Conservation (phyloP, 2,329 filamentous ascomycete genomes). For the Trichoderma pleuroti region DNA sequence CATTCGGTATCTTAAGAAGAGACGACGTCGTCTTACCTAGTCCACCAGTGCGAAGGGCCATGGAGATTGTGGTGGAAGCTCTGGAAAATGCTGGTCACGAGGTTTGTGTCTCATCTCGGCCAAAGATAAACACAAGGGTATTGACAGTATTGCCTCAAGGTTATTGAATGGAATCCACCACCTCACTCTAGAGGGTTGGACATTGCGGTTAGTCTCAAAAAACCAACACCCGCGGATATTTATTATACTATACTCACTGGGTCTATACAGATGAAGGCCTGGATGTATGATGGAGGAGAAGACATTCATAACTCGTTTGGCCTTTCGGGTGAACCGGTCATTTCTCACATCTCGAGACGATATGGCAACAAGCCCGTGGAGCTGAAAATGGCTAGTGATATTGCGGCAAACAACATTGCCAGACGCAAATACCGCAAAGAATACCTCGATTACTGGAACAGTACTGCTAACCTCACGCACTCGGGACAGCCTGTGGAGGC, state of each 20-base stretch:
- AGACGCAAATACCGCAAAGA: background rate
- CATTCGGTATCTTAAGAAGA: background rate
- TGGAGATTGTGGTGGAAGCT: background rate
- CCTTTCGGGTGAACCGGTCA: background rate
- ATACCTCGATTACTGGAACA: background rate
- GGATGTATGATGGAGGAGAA: background rate
- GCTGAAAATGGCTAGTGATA: background rate
- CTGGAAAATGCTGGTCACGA: background rate
- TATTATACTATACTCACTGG: background rate
- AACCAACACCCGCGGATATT: background rate
- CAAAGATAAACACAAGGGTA: background rate
- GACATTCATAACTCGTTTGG: background rate
- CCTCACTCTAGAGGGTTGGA: background rate
- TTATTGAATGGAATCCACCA: background rate
- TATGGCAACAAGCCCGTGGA: background rate
- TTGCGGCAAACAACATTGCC: background rate
- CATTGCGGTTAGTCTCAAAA: background rate
- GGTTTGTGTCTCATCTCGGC: background rate
- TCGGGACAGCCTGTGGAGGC: background rate
- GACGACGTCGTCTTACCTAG: background rate
- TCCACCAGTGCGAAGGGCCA: background rate
- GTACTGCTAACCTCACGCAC: background rate
- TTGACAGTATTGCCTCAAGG: background rate
- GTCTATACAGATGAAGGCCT: background rate
- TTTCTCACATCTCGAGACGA: background rate